Evolutionary conservation across 2,329 filamentous ascomycete species (phyloP), one percentile per base, ranked within the genome.

Genomic region (Ophiostoma populinum): DNA sequence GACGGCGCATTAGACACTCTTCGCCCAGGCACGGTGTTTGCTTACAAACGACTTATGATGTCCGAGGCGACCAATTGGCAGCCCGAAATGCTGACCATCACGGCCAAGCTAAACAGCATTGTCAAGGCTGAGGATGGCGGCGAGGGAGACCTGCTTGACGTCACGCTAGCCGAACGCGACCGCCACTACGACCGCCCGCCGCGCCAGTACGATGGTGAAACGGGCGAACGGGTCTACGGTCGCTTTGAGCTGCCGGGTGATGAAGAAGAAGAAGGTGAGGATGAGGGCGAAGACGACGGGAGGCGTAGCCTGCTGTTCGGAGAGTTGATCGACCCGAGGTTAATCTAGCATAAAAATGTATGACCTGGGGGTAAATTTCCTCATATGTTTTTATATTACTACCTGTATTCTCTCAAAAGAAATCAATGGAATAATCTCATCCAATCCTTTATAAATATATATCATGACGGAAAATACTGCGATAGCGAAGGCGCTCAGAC

Each of bases 241-340:
- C 80, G 75, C 39, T 90, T 92, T 43, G 82, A 92, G 46, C 73
- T 74, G 45, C 76, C 77, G 0, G 68, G 69, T 9, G 67, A 67
- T 1, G 61, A 62, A 1, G 62, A 62, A 2, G 58, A 61, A 24
- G 65, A 70, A 10, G 67, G 16, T 11, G 55, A 53, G 3, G 59
- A 59, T 8, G 67, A 77, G 37, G 64, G 24, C 3, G 29, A 22
- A 2, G 32, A 36, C 22, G 24, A 75, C 40, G 78, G 78, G 1
- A 59, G 66, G 32, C 64, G 74, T n/a, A 61, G 61, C 6, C 39
- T 85, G 20, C 46, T 52, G 0, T 76, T 79, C 53, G 50, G 51
- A 3, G 74, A 81, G 16, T 60, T 90, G 49, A 64, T 72, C 24
- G 75, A 83, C 25, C 67, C 77, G 1, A 76, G 74, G 45, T 57